Base-by-base conservation (phyloP, 148 eudicot genomes). In the Cornus suecica region DNA sequence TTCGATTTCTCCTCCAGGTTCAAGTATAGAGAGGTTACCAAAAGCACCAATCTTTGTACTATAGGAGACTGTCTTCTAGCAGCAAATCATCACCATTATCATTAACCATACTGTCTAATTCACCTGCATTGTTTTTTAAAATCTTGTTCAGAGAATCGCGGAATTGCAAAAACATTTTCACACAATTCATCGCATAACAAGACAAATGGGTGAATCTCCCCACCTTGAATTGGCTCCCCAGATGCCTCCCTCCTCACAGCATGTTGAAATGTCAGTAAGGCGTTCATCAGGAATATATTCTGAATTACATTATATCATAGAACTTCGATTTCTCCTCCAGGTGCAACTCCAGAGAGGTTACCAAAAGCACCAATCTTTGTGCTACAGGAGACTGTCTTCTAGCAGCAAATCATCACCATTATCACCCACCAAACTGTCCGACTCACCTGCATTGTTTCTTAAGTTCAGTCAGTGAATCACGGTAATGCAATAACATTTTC, bases 141-240 rank as follows among this genome's bases (percentile, higher is more conserved):
- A 41, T 70, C 74, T n/a, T n/a, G 80, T 91, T 88, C 61, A 95
- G 74, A 14, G 94, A 80, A 37, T 80, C 84, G 74, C 93, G 82
- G 67, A 92, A 95, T 86, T 91, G 97, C 63, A 88, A 94, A 62
- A 95, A 76, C 76, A 95, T 82, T 70, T 84, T 93, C 22, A 87
- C n/a, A 80, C 91, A 95, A 80, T 95, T 93, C 99, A 95, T 93
- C 23, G 91, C 97, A 81, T 95, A 95, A 0, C 97, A 82, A 0
- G 92, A 77, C 63, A n/a, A 95, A 64, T 0, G 99, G 99, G 37
- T 95, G 99, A 77, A 95, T 85, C 74, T 88, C 97, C 31, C 90
- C 97, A 23, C 90, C 90, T 31, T 82, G 92, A 20, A 95, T 14
- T 91, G 77, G 78, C 93, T 97, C 24, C 99, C 99, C 71, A 93